phyloP scores from a whole-genome alignment of 1,139 yeast genomes.

The Suzukiozyma palmioleophila region DNA sequence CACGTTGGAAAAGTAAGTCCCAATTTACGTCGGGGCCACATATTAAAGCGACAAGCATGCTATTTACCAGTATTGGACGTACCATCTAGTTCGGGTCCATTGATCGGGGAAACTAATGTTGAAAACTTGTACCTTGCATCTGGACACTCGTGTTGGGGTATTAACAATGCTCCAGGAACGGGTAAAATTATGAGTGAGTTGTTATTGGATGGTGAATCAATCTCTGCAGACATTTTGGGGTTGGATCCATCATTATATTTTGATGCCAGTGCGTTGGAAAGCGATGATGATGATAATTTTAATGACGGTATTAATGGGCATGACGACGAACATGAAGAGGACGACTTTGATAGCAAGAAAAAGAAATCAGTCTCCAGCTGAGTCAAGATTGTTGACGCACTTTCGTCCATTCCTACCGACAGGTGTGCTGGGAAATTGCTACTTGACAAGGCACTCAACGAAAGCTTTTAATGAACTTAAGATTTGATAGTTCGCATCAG shows the following conservation, averaged over 20 bases:
- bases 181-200: conserved; percentile 90
- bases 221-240: conserved; percentile 73
- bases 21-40: conserved; percentile 67
- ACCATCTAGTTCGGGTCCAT: conserved; percentile 88
- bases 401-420: too few species aligned
- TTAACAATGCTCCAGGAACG: conserved; percentile 95
- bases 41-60: conserved; percentile 88
- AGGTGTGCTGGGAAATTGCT: too few species aligned
- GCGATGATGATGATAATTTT: conserved; percentile 35
- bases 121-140: conserved; percentile 74
- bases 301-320: conserved; percentile 11
- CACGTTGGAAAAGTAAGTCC: conserved; percentile 79
- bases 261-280: conserved; percentile 58
- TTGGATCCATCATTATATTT: conserved; percentile 84
- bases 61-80: conserved; percentile 92
- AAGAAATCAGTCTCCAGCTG: not conserved
- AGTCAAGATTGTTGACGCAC: too few species aligned
- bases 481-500: too few species aligned
- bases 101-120: conserved; percentile 89
- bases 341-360: conserved; percentile 4
- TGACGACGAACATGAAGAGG: conserved; percentile 4
- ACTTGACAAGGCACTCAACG: too few species aligned
- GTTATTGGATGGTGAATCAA: conserved; percentile 77
- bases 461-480: too few species aligned
- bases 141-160: conserved; percentile 99